Base-by-base conservation (phyloP, 331 rosid species). In the Malus hybrid region DNA sequence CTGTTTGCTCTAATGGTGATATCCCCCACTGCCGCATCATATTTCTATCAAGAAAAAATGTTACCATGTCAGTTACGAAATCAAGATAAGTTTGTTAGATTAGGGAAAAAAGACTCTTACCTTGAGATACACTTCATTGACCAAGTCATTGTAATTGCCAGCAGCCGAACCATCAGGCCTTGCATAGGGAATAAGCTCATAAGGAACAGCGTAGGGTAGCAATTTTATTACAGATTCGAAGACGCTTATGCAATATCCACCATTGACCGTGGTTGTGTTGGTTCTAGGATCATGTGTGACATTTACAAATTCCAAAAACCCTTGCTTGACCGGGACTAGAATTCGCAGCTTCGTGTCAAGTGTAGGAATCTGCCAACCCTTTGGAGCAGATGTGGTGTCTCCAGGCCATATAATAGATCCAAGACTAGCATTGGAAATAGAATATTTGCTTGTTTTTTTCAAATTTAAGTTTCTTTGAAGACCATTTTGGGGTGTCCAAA, bases 1-100 rank as follows among this genome's bases (percentile, higher is more conserved):
- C 92, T 84, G 66, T 84, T 76, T 3, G 76, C 77, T 48, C 60
- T 5, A 16, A 88, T 86, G 0, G 90, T 82, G 20, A 73, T 24
- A 32, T 88, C 92, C 57, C 90, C 92, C 2, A 80, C 87, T n/a
- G 70, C 83, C 2, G 65, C 88, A 14, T 88, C 86, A 18, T 39
- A 75, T 0, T 67, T 24, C 88, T 84, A 54, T 28, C 68, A 28
- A 68, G 28, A 48, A 59, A 42, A 67, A 15, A 67, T 28, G 39
- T 5, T 24, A 42, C 2, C 16, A 31, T 33, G 19, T 56, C 7
- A 76, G 44, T 22, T 0, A 8, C 12, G 6, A 46, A 5, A 59
- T 19, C 10, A 48, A 48, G 36, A 57, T 32, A 67, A 52, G 12
- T 18, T 15, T 1, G 33, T 6, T 7, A n/a, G 46, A 56, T 29